Evolutionary conservation across 164 flowering plant species (phyloP).

Genomic region (Buxus sempervirens): DNA sequence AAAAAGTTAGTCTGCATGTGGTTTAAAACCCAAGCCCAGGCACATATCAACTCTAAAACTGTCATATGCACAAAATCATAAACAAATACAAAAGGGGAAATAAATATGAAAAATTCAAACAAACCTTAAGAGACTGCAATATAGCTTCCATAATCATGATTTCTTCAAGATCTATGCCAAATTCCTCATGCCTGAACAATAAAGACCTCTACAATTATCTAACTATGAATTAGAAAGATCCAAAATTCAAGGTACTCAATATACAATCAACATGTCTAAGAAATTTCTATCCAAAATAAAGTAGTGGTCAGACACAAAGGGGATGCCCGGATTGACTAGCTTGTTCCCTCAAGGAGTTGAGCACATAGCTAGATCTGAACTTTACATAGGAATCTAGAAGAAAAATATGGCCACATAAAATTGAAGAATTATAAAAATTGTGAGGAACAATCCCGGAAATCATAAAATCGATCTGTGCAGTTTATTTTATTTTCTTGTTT

Average conservation of each 20-base stretch:
- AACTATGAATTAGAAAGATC: background rate
- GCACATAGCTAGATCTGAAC: too few relatives aligned
- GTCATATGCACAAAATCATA: background rate
- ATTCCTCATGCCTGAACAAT: constrained; percentile 23
- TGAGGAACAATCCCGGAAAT: too few relatives aligned
- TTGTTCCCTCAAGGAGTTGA: too few relatives aligned
- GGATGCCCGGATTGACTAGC: too few relatives aligned
- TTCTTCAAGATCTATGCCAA: constrained; percentile 26
- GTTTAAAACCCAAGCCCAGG: background rate
- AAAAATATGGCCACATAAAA: too few relatives aligned
- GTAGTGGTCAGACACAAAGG: too few relatives aligned
- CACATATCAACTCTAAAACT: background rate
- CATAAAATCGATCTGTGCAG: too few relatives aligned
- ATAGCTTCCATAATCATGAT: constrained; percentile 35
- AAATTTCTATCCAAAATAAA: too few relatives aligned
- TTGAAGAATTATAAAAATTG: too few relatives aligned
- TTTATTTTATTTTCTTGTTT: too few relatives aligned
- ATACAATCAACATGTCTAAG: too few relatives aligned
- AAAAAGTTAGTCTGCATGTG: background rate
- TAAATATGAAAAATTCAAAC: background rate
- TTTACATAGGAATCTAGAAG: too few relatives aligned
- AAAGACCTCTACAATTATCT: background rate
- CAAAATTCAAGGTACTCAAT: background rate
- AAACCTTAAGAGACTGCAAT: constrained; percentile 35
- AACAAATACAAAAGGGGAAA: background rate